A percentile compares a stretch with the other conserved stretches of the same genome.
These are phyloP conservation scores for Tolypocladium endophyticum DNA, from an alignment of 2,329 filamentous ascomycete species.

Conservation along the genomic window DNA sequence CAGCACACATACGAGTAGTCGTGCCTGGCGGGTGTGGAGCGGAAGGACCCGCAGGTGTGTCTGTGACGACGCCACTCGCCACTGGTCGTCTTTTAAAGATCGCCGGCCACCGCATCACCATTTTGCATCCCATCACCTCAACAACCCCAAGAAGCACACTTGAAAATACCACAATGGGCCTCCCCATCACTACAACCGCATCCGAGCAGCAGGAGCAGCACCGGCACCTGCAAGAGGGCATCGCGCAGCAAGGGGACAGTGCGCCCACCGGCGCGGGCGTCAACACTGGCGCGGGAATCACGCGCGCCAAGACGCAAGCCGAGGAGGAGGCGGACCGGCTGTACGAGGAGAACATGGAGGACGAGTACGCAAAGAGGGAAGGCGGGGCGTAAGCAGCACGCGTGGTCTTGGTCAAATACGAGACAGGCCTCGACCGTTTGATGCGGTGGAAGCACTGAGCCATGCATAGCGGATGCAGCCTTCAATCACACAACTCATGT, in stretches of 20 bases:
- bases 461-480: neutral
- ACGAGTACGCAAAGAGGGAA: conserved; percentile 45
- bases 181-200: neutral
- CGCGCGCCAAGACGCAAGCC: conserved; percentile 35
- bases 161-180: neutral
- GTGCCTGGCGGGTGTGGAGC: neutral
- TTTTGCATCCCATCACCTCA: neutral
- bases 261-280: conserved; percentile 29
- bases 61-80: neutral
- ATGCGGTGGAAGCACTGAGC: neutral
- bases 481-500: neutral
- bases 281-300: conserved; percentile 37
- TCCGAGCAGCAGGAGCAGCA: neutral
- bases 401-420: neutral
- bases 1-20: neutral
- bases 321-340: conserved; percentile 37
- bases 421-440: neutral
- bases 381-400: conserved; percentile 22
- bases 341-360: conserved; percentile 44
- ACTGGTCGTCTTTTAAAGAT: neutral
- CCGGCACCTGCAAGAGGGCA: neutral
- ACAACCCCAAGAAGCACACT: neutral
- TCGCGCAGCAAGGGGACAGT: neutral
- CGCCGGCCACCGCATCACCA: neutral
- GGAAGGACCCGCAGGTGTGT: neutral